Conservation (phyloP, 2,329 filamentous ascomycete species). For the Thelonectria olida region DNA sequence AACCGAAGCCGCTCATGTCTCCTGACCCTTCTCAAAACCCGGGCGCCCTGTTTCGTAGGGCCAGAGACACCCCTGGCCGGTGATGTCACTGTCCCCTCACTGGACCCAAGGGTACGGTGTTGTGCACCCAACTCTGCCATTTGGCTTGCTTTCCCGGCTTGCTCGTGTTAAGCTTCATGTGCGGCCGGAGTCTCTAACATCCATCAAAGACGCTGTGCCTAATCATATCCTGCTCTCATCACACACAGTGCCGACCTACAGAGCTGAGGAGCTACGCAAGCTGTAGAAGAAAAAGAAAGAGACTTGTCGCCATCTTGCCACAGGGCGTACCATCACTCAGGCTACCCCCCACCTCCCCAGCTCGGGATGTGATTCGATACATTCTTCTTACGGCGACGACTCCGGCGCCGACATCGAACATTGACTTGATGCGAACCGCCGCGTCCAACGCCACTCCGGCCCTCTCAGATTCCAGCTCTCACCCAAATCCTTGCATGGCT, state of each 20-base stretch:
- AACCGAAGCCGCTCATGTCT: constrained; percentile 5
- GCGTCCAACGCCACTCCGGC: constrained; percentile 34
- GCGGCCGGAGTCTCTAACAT: constrained; percentile 4
- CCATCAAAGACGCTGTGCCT: too few species aligned
- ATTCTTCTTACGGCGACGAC: constrained; percentile 24
- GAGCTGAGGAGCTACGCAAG: neutral
- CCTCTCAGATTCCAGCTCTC: constrained; percentile 31
- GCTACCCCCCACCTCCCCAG: constrained; percentile 10
- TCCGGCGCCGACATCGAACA: constrained; percentile 25
- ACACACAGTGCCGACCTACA: constrained; percentile 15
- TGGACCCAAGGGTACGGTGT: constrained; percentile 35
- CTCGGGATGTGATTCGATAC: constrained; percentile 24
- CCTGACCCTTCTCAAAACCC: constrained; percentile 14
- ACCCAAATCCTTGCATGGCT: constrained; percentile 25
- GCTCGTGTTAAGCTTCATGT: constrained; percentile 16
- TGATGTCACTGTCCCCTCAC: constrained; percentile 39
- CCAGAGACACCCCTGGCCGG: constrained; percentile 29
- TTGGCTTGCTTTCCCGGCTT: constrained; percentile 20
- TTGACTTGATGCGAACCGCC: constrained; percentile 30
- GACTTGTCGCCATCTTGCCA: constrained; percentile 13
- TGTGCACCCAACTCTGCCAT: constrained; percentile 22
- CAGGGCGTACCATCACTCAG: constrained; percentile 9
- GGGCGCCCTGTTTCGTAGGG: constrained; percentile 22
- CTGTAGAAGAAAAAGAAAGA: neutral
- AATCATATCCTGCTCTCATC: neutral